These are phyloP conservation scores for Tetrapisispora pingtungensis DNA, from an alignment of 805 yeast species.

Conservation along the genomic window DNA sequence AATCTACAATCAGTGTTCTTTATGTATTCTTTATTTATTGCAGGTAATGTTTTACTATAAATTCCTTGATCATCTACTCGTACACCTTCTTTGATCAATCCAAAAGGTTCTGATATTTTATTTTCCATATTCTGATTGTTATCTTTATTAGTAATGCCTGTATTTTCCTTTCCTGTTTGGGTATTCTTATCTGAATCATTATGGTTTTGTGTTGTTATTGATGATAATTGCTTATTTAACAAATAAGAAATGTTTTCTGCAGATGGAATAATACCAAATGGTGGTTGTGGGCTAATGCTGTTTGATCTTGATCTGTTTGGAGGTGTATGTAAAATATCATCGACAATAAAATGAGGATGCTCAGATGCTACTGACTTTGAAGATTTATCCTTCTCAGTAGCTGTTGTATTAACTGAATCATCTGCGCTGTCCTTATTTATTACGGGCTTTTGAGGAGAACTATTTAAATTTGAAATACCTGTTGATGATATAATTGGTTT, in stretches of 20 bases:
- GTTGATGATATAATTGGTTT: neutral
- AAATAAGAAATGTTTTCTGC: neutral
- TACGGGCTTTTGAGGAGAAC: neutral
- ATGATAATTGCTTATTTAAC: neutral
- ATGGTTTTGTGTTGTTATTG: neutral
- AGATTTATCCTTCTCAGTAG: neutral
- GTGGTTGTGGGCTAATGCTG: slow-evolving; percentile 17
- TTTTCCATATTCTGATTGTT: neutral
- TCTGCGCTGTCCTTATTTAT: no score
- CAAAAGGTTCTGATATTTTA: neutral
- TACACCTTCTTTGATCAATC: neutral
- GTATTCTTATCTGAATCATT: neutral
- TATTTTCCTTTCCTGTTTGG: no score
- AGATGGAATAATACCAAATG: slow-evolving; percentile 1
- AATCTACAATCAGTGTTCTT: slow-evolving; percentile 50
- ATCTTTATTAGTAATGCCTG: no score
- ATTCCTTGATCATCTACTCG: neutral
- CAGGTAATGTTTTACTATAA: neutral
- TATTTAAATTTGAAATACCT: neutral
- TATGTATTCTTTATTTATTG: slow-evolving; percentile 30
- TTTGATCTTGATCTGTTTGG: slow-evolving; percentile 14
- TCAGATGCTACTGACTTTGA: slow-evolving; percentile 22
- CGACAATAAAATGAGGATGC: slow-evolving; percentile 62
- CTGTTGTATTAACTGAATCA: no score
- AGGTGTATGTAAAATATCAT: slow-evolving; percentile 17